phyloP scores from a whole-genome alignment of 2,329 filamentous ascomycete species.

The Pseudocercospora fijiensis region DNA sequence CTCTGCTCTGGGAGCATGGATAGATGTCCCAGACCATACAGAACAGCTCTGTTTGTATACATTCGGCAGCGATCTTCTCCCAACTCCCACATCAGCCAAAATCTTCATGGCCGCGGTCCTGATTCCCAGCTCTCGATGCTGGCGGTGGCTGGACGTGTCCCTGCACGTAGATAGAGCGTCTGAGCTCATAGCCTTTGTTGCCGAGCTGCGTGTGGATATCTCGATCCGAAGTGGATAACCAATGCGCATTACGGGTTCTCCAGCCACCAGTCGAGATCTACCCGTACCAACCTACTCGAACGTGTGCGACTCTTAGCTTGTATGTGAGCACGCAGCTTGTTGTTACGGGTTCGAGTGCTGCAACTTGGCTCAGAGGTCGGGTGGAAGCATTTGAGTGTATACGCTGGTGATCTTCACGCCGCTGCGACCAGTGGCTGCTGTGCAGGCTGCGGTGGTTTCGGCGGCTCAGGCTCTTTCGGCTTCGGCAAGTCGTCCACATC shows the following conservation, averaged over 20 bases:
- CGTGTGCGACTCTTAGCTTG: background rate
- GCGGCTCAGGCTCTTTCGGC: slow-evolving; percentile 35
- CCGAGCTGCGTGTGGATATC: background rate
- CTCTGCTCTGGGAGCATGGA: background rate
- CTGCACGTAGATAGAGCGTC: background rate
- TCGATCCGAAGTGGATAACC: background rate
- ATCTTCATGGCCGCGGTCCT: background rate
- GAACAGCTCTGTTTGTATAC: background rate
- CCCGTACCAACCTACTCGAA: background rate
- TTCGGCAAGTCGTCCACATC: slow-evolving; percentile 62
- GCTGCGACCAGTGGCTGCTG: slow-evolving; percentile 29
- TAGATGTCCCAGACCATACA: background rate
- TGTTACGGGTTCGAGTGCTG: background rate
- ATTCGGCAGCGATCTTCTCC: background rate
- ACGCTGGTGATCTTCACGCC: slow-evolving; percentile 19
- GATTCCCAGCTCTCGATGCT: background rate
- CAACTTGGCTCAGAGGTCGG: background rate
- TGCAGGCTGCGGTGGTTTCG: slow-evolving; percentile 10
- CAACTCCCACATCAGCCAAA: background rate
- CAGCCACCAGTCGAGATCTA: background rate
- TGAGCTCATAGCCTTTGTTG: background rate
- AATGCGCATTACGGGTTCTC: background rate
- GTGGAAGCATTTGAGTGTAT: background rate
- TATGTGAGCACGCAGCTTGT: background rate
- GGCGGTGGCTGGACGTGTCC: background rate